A percentile compares a stretch with the other conserved stretches of the same genome.
Evolutionary conservation across 352 stramenopile species (phyloP).

Genomic region (Aphanomyces cochlioides): DNA sequence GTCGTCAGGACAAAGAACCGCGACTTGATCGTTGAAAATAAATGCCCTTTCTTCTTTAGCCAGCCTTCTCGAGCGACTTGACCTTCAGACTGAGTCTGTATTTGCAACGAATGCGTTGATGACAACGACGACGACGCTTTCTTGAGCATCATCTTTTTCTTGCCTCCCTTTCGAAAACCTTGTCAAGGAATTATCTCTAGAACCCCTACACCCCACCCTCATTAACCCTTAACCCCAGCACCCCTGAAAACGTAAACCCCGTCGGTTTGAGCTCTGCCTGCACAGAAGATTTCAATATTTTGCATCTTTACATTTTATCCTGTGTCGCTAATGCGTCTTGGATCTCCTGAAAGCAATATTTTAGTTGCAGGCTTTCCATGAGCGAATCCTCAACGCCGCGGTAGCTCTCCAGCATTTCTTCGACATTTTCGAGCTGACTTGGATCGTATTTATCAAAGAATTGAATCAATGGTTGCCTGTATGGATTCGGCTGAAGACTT

Average conservation of each 20-base stretch:
- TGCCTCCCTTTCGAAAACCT: background rate
- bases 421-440: slow-evolving; percentile 57
- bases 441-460: slow-evolving; percentile 69
- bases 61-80: slow-evolving; percentile 23
- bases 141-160: background rate
- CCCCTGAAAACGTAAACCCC: too few relatives aligned
- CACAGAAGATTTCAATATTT: background rate
- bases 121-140: slow-evolving; percentile 3
- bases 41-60: slow-evolving; percentile 29
- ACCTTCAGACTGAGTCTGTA: background rate
- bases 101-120: background rate
- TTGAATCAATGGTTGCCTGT: slow-evolving; percentile 47
- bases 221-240: too few relatives aligned
- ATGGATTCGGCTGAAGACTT: slow-evolving; percentile 36
- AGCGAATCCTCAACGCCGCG: slow-evolving; percentile 64
- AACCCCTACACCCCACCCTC: too few relatives aligned
- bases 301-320: background rate
- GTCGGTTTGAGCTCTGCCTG: too few relatives aligned
- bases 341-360: slow-evolving; percentile 78
- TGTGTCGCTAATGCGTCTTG: background rate
- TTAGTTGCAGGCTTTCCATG: slow-evolving; percentile 78
- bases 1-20: slow-evolving; percentile 22
- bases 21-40: slow-evolving; percentile 28
- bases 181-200: background rate
- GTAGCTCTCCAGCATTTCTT: slow-evolving; percentile 76